Percentiles rank a stretch among this genome's conserved stretches.
Conservation (phyloP, 306 rosid species). For the Vigna trinervia region DNA sequence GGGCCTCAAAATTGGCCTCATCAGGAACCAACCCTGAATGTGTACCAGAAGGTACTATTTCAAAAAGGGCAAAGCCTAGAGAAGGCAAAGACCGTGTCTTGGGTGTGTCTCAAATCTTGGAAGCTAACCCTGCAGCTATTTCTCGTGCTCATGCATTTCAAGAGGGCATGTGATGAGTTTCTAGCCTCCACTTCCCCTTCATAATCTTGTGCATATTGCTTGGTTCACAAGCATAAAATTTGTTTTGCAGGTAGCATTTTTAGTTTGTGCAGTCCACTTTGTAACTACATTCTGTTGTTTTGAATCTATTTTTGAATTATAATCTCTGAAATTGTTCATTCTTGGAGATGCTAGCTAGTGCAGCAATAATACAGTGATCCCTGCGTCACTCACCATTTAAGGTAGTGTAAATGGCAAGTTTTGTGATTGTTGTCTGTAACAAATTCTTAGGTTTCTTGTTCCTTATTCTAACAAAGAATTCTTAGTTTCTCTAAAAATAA, state of each 20-base stretch:
- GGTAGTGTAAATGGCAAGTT: constrained; percentile 25
- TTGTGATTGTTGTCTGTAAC: not conserved
- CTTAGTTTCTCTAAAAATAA: not conserved
- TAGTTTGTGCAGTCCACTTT: constrained; percentile 16
- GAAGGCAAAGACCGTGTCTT: constrained; percentile 42
- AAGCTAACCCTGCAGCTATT: constrained; percentile 53
- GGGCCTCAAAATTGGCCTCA: constrained; percentile 51
- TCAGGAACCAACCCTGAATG: constrained; percentile 41
- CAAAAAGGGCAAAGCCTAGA: constrained; percentile 24
- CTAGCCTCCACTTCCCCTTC: not conserved
- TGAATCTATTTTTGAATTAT: constrained; percentile 1
- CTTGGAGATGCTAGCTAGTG: constrained; percentile 38
- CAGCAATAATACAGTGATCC: constrained; percentile 34
- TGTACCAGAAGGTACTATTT: constrained; percentile 26
- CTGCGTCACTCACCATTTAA: constrained; percentile 27
- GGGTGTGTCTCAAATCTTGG: constrained; percentile 52
- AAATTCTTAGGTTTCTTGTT: not conserved
- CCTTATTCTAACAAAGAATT: not conserved
- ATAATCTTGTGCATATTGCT: constrained; percentile 37
- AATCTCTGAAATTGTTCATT: constrained; percentile 24
- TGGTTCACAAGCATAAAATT: constrained; percentile 17
- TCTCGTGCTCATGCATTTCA: constrained; percentile 49
- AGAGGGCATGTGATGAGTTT: constrained; percentile 41
- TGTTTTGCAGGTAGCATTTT: constrained; percentile 26
- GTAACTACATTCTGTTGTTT: constrained; percentile 30